These are phyloP conservation scores for Fonsecaea nubica DNA, from an alignment of 2,329 filamentous ascomycete species.

Conservation along the genomic window DNA sequence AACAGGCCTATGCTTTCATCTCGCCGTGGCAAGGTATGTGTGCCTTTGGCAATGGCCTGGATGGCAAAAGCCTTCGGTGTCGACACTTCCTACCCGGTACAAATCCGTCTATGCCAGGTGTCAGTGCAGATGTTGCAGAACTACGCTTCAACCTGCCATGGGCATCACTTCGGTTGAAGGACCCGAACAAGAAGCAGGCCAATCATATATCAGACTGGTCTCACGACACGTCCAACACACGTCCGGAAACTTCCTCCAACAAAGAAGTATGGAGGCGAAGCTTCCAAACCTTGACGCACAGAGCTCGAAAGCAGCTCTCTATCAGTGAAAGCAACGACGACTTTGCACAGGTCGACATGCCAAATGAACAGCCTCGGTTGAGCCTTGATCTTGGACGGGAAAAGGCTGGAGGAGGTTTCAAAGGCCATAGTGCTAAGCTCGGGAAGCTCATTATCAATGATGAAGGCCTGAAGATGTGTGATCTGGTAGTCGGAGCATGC, in stretches of 20 bases:
- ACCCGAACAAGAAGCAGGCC: slow-evolving; percentile 31
- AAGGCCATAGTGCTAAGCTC: slow-evolving; percentile 86
- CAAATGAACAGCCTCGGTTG: slow-evolving; percentile 52
- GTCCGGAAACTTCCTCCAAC: slow-evolving; percentile 22
- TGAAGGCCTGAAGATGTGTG: slow-evolving; percentile 93
- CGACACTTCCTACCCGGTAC: slow-evolving; percentile 67
- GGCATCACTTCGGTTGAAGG: slow-evolving; percentile 33
- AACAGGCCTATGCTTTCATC: slow-evolving; percentile 61
- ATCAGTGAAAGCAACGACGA: slow-evolving; percentile 21
- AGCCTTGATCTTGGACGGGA: slow-evolving; percentile 81
- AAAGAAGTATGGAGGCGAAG: slow-evolving; percentile 37
- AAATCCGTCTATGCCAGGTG: slow-evolving; percentile 41
- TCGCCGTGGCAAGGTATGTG: slow-evolving; percentile 89
- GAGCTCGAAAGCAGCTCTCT: slow-evolving; percentile 31
- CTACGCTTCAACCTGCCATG: slow-evolving; percentile 80
- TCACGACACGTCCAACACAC: background rate
- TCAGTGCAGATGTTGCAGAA: slow-evolving; percentile 69
- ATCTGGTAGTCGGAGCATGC: slow-evolving; percentile 88
- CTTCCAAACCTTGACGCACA: slow-evolving; percentile 36
- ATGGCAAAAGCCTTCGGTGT: slow-evolving; percentile 76
- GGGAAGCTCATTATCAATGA: slow-evolving; percentile 90
- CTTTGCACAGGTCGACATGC: background rate
- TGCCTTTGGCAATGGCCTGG: slow-evolving; percentile 79
- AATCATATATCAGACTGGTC: slow-evolving; percentile 20
- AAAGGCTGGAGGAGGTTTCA: slow-evolving; percentile 81